A percentile compares a stretch with the other conserved stretches of the same genome.
Conservation (phyloP, 2,329 filamentous ascomycete genomes). For the Leptodontidium sp. region DNA sequence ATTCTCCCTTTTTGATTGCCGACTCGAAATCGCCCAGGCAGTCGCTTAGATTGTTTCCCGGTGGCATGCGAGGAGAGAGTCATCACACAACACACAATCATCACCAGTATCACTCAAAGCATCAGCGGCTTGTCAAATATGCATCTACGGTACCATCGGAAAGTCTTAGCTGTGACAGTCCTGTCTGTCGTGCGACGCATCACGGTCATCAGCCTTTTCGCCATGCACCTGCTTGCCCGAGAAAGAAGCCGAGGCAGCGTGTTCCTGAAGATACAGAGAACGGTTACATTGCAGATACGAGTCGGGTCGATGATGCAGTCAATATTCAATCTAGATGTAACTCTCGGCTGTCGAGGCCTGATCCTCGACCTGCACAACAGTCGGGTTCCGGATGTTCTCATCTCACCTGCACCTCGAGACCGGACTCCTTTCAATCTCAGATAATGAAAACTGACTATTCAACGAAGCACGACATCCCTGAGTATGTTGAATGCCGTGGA, state of each 20-base stretch:
- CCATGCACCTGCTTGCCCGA: constrained; percentile 39
- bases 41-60: constrained; percentile 12
- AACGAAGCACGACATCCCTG: constrained; percentile 13
- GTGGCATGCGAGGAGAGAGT: constrained; percentile 1
- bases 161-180: constrained; percentile 33
- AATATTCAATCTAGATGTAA: constrained; percentile 17
- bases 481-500: constrained; percentile 39
- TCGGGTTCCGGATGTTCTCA: neutral
- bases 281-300: constrained; percentile 38
- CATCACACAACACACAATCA: constrained; percentile 14
- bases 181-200: constrained; percentile 37
- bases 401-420: constrained; percentile 14
- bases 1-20: constrained; percentile 38
- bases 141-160: constrained; percentile 22
- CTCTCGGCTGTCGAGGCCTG: constrained; percentile 13
- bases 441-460: constrained; percentile 2
- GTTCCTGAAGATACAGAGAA: constrained; percentile 35
- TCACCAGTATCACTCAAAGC: constrained; percentile 18
- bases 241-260: constrained; percentile 28
- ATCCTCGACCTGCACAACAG: constrained; percentile 11
- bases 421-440: constrained; percentile 14
- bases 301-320: constrained; percentile 29
- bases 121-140: neutral
- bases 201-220: constrained; percentile 35
- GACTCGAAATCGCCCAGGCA: constrained; percentile 22